Evolutionary conservation across 83 land plant species (phyloP).

Genomic region (Picea abies): DNA sequence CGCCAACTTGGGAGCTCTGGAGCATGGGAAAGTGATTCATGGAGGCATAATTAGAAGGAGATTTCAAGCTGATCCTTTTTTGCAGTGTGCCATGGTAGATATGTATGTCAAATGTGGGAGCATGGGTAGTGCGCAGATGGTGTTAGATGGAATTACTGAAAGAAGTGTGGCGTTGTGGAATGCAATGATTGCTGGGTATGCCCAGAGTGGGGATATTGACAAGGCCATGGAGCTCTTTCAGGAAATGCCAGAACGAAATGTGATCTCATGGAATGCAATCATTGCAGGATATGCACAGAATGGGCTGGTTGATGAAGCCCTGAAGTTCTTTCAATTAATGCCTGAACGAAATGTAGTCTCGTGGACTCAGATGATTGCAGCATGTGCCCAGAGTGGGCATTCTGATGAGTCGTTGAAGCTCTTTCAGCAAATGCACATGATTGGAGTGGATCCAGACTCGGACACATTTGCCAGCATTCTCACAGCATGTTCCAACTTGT

Average conservation of each 20-base stretch:
- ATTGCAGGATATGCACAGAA: conserved; percentile 10
- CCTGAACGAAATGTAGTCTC: too few relatives aligned
- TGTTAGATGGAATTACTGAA: conserved; percentile 15
- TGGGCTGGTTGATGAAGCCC: conserved; percentile 17
- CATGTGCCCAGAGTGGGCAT: conserved; percentile 12
- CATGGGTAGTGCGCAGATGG: neutral
- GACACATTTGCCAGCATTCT: conserved; percentile 21
- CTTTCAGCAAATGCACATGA: conserved; percentile 18
- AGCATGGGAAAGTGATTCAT: conserved; percentile 17
- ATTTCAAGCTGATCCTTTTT: conserved; percentile 9
- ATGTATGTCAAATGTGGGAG: conserved; percentile 29
- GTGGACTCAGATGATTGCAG: neutral
- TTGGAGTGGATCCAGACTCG: conserved; percentile 10
- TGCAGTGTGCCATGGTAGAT: conserved; percentile 19
- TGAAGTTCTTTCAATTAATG: neutral
- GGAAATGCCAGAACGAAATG: conserved; percentile 15
- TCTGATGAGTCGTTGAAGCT: conserved; percentile 12
- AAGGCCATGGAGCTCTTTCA: conserved; percentile 20
- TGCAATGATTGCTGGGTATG: conserved; percentile 18
- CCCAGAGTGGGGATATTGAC: conserved; percentile 1
- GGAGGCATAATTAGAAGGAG: conserved; percentile 4
- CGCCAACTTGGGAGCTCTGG: neutral
- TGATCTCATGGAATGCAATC: conserved; percentile 31
- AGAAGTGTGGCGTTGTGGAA: conserved; percentile 17
- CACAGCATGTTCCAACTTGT: conserved; percentile 12